Base-by-base conservation (phyloP, 78 protist species). In the Guillardia theta region DNA sequence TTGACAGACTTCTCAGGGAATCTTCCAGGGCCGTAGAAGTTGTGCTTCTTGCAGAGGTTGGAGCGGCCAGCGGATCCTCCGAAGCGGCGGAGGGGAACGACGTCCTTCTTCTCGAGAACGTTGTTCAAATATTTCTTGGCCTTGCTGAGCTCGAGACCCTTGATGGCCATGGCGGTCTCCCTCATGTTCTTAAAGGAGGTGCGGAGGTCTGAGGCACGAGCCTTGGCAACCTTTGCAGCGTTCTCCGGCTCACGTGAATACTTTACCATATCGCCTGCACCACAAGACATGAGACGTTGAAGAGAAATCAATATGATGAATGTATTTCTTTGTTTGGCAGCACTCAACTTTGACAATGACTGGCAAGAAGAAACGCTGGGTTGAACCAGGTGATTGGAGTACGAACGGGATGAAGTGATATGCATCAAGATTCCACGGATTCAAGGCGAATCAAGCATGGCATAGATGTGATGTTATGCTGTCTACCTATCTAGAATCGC, bases 171-270 rank as follows among this genome's bases (percentile, higher is more conserved):
- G 18, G 98, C 99, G 36, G 98, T 95, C 96, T 98, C 99, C 80
- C 97, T 96, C 78, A 99, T 98, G 98, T 99, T 98, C 99, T 99
- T 98, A 98, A 98, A 98, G 98, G 97, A 98, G 19, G 97, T 97
- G 30, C 99, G 95, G 58, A 98, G 93, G 95, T 98, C 94, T 15
- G 96, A 45, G 36, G 97, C 99, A n/a, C 98, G 94, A n/a, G 99
- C 94, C 97, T 98, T 98, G 94, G 95, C 77, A 64, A 97, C 53
- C 70, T 94, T 94, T 10, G 58, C 41, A 9, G 78, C 21, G 33
- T 83, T 78, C 54, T 93, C 92, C 37, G 95, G 88, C 77, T 93
- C 95, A 24, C 92, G 92, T 22, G 93, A 50, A 92, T 78, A 93
- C 95, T 93, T 93, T 48, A 46, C 94, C 95, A 93, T 93, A 30